Evolutionary conservation across 2,329 filamentous ascomycete genomes (phyloP), one percentile per base, ranked within the genome.

Genomic region (Fusarium chuoi): DNA sequence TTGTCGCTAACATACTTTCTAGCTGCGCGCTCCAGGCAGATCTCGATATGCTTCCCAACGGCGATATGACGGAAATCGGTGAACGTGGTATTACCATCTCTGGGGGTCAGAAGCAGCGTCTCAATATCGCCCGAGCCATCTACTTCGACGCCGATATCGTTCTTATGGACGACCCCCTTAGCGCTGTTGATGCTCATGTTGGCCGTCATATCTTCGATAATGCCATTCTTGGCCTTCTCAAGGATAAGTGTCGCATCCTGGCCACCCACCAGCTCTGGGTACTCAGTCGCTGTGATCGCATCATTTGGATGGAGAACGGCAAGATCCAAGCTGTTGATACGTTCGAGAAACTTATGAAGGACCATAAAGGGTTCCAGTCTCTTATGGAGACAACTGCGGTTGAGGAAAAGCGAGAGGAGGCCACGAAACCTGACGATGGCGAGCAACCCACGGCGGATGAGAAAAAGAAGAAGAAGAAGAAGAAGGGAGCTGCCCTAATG

Each of bases 201-300:
- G 91, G 91, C 18, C 87, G 90, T 3, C 91, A 93, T 78, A 92
- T 99, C 77, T 98, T 98, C 84, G 96, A 98, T 81, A 92, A 97
- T 68, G 96, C 96, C 45, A 98, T 99, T 61, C 91, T 95, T 65
- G 96, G 96, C 13, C 87, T 98, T 15, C 86, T 98, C 61, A 94
- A 93, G 77, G 89, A 96, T 83, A 98, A 98, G 82, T 96, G 94
- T 79, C 89, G 96, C 26, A 92, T 98, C 39, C 87, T 99, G 38
- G 96, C 96, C 2, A 99, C 96, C 0, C 96, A 99, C 82, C 96
- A 98, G 81, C 89, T 98, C 20, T 96, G 97, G 86, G 95, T 98
- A 11, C 88, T 98, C 11, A 95, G 89, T 79, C 92, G 95, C 39
- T 98, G 95, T 77, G 96, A 98, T 80, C 89, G 96, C 39, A 96